A percentile compares a stretch with the other conserved stretches of the same genome.
Conservation (phyloP, 192 early-diverging fungal species). For the Mycoemilia scoparia region DNA sequence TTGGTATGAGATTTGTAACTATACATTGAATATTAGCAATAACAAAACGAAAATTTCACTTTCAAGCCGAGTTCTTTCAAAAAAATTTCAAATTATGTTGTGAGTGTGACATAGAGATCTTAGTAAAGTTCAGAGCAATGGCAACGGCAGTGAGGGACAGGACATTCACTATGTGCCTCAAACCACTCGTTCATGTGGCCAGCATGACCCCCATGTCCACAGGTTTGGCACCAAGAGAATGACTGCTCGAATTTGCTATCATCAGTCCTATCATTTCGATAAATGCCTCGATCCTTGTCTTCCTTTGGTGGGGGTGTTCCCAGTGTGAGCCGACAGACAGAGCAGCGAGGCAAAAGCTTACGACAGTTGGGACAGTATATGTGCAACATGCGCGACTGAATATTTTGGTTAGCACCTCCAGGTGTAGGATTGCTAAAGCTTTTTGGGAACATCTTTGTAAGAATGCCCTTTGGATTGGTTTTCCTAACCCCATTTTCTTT, state of each 20-base stretch:
- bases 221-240: conserved; percentile 99
- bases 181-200: conserved; percentile 88
- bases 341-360: conserved; percentile 22
- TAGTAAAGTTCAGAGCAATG: conserved; percentile 12
- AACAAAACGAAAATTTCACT: too few species aligned
- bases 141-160: conserved; percentile 71
- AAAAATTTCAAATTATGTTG: neutral
- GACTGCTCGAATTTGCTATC: conserved; percentile 56
- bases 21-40: too few species aligned
- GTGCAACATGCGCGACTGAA: conserved; percentile 15
- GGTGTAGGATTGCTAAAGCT: too few species aligned
- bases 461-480: too few species aligned
- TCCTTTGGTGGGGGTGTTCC: conserved; percentile 10
- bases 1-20: too few species aligned
- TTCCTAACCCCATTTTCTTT: too few species aligned
- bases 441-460: too few species aligned
- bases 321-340: conserved; percentile 25
- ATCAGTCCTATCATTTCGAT: neutral
- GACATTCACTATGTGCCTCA: conserved; percentile 59
- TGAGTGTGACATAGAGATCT: neutral
- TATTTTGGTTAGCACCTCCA: too few species aligned
- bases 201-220: conserved; percentile 90
- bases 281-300: neutral
- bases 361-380: conserved; percentile 20
- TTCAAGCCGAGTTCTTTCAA: too few species aligned